Evolutionary conservation across 768 basidiomycete genomes (phyloP).

Genomic region (Kwoniella europaea): DNA sequence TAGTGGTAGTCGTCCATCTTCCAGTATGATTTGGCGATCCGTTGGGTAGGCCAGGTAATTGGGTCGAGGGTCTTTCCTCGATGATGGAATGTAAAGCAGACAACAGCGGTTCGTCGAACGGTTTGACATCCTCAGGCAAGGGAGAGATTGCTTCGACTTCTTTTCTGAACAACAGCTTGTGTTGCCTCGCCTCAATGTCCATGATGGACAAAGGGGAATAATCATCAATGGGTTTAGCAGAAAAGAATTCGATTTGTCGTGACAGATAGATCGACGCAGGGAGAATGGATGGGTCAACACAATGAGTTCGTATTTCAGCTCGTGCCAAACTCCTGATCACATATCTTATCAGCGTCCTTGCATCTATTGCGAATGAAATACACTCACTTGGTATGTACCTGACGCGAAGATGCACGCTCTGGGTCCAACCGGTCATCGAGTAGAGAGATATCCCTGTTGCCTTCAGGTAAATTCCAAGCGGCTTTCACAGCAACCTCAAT

Average conservation of each 20-base stretch:
- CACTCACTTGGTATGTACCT: conserved; percentile 18
- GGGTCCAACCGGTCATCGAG: not conserved
- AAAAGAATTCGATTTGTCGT: conserved; percentile 81
- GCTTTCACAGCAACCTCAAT: conserved; percentile 24
- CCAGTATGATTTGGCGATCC: conserved; percentile 58
- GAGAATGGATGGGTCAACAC: conserved; percentile 64
- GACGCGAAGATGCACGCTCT: not conserved
- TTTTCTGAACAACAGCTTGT: conserved; percentile 70
- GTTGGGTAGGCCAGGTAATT: conserved; percentile 82
- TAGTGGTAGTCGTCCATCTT: conserved; percentile 23
- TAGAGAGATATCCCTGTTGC: not conserved
- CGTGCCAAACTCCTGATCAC: conserved; percentile 64
- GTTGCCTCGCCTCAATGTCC: conserved; percentile 68
- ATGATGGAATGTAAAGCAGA: conserved; percentile 72
- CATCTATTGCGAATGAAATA: not conserved
- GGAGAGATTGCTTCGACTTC: conserved; percentile 71
- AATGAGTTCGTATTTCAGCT: conserved; percentile 80
- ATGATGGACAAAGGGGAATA: conserved; percentile 69
- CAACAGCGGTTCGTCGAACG: conserved; percentile 79
- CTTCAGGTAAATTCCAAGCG: conserved; percentile 35
- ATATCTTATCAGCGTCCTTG: conserved; percentile 3
- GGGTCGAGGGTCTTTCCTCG: conserved; percentile 61
- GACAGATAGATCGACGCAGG: conserved; percentile 80
- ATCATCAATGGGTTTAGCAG: conserved; percentile 74
- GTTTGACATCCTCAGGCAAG: conserved; percentile 46